Base-by-base conservation (phyloP, 257 asterid genomes). In the Plantago elongata region DNA sequence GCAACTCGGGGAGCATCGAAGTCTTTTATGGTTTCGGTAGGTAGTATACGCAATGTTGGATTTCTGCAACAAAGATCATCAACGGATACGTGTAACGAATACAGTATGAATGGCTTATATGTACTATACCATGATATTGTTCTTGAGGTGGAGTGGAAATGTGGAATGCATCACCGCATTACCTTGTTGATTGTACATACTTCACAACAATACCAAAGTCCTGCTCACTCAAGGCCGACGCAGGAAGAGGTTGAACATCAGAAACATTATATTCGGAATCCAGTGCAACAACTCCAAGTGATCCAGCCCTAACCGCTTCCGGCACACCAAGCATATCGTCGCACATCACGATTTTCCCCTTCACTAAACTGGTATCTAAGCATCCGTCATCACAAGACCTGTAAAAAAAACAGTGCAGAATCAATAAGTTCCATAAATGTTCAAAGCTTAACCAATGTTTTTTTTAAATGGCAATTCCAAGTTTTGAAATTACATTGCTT, bases 261-360 rank as follows among this genome's bases (percentile, higher is more conserved):
- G 69, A 64, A 54, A 30, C 54, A 60, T 65, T 62, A 29, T 9
- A 0, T n/a, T 9, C 13, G 0, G 2, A 11, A 0, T 5, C 40
- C 8, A 0, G 22, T 13, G 3, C 9, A 65, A 71, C 12, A n/a
- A 22, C 4, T 38, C 76, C 76, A 17, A 54, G 1, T 13, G 67
- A 68, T 9, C 60, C 68, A 30, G 16, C 51, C 3, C 11, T 11
- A 4, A 5, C 0, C 5, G 46, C 67, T 52, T 34, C 63, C 4
- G 9, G 9, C 2, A 46, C 4, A 5, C 49, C 52, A 2, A 3
- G 3, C 6, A 10, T 9, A 1, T 3, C 45, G 60, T 57, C 27
- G 54, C 75, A 70, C 9, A 71, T 38, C 13, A 71, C 52, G 22
- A 71, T 60, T 30, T 71, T 71, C 38, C 71, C 76, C 12, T 60